Conservation (phyloP, 2,329 filamentous ascomycete genomes). For the Verticillium alfalfae region DNA sequence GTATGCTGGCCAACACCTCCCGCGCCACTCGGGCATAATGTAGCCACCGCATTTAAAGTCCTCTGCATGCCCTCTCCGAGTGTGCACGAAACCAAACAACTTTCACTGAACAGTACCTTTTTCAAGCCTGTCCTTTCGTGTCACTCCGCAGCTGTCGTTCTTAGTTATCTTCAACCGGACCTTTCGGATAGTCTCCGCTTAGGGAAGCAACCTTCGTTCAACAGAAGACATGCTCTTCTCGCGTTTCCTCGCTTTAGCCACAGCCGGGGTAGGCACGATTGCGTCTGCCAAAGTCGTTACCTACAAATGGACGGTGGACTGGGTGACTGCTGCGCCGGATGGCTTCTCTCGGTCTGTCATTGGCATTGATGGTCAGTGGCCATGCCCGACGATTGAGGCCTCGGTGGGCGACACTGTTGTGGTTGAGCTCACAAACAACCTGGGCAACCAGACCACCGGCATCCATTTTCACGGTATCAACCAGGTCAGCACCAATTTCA, state of each 20-base stretch:
- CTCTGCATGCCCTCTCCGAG: neutral
- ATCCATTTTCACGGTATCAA: slow-evolving; percentile 55
- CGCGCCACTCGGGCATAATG: neutral
- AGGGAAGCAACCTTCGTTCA: neutral
- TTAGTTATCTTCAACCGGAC: neutral
- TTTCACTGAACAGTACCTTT: neutral
- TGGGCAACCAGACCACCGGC: slow-evolving; percentile 47
- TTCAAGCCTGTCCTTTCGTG: neutral
- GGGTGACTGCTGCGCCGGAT: slow-evolving; percentile 31
- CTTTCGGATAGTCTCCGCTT: neutral
- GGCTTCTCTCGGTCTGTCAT: slow-evolving; percentile 29
- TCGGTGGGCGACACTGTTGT: slow-evolving; percentile 44
- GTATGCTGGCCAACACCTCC: neutral
- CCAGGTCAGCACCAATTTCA: slow-evolving; percentile 44
- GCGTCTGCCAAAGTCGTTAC: slow-evolving; percentile 22
- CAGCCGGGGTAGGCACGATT: neutral
- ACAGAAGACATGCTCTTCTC: neutral
- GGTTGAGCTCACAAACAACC: slow-evolving; percentile 41
- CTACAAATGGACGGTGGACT: slow-evolving; percentile 32
- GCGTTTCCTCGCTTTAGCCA: neutral
- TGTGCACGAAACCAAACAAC: neutral
- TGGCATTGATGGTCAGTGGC: slow-evolving; percentile 59
- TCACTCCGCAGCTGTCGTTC: neutral
- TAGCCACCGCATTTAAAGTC: neutral
- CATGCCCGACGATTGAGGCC: slow-evolving; percentile 49